A percentile compares a stretch with the other conserved stretches of the same genome.
phyloP scores from a whole-genome alignment of 2,329 filamentous ascomycete genomes.

The Aciculosporium take region DNA sequence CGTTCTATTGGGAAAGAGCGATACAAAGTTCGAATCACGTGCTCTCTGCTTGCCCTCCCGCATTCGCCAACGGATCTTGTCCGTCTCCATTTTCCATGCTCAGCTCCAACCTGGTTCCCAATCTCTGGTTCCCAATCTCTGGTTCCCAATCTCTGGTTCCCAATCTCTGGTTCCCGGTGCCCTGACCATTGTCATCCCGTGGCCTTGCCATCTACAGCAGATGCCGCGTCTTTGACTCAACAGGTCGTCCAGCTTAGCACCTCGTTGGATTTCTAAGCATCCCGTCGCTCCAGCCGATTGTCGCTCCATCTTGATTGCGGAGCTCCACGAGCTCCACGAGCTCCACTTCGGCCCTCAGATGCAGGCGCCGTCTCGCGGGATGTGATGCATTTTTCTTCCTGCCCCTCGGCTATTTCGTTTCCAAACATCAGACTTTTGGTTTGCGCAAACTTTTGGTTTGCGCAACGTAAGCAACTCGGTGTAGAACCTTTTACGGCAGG shows the following conservation, averaged over 20 bases:
- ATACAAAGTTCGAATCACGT: too few species aligned
- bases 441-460: not conserved
- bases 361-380: not conserved
- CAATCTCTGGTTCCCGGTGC: too few species aligned
- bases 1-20: too few species aligned
- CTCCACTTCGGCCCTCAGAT: constrained; percentile 1
- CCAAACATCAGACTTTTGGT: not conserved
- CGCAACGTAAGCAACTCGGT: not conserved
- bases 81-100: too few species aligned
- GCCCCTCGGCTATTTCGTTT: not conserved
- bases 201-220: too few species aligned
- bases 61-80: too few species aligned
- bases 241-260: not conserved
- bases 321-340: too few species aligned
- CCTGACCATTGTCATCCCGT: too few species aligned
- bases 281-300: constrained; percentile 1
- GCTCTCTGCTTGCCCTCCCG: too few species aligned
- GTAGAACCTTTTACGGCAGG: not conserved
- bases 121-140: too few species aligned
- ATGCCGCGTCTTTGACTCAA: not conserved
- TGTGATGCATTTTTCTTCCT: not conserved
- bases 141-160: too few species aligned
- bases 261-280: constrained; percentile 8
- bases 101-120: too few species aligned
- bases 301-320: constrained; percentile 5